Evolutionary conservation across 257 asterid genomes (phyloP).

Genomic region (Solanum neorickii): DNA sequence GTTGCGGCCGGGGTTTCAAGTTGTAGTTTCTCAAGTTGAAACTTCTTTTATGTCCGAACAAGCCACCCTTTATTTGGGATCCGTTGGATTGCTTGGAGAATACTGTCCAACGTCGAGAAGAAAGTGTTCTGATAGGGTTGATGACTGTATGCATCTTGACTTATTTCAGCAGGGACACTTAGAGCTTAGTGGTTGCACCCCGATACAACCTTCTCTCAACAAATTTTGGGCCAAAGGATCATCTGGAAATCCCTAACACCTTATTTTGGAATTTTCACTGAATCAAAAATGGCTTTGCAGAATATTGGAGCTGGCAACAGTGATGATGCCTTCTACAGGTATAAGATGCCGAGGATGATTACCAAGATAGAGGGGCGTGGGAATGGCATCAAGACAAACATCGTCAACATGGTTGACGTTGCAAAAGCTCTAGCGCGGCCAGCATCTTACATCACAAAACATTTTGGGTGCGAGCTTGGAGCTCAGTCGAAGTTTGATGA

Average conservation of each 20-base stretch:
- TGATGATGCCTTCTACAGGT: constrained; percentile 41
- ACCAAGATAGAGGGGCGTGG: constrained; percentile 39
- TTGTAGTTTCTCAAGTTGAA: background rate
- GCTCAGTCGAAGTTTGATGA: constrained; percentile 41
- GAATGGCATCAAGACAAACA: constrained; percentile 33
- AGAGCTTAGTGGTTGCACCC: constrained; percentile 11
- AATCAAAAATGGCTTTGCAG: constrained; percentile 19
- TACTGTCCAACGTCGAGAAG: constrained; percentile 25
- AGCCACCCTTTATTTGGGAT: constrained; percentile 14
- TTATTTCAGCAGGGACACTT: constrained; percentile 1
- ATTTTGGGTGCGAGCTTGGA: constrained; percentile 35
- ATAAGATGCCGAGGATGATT: constrained; percentile 39
- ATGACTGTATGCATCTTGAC: constrained; percentile 26
- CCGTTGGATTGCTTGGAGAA: constrained; percentile 31
- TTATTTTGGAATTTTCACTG: background rate
- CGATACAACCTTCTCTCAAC: constrained; percentile 2
- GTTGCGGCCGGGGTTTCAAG: background rate
- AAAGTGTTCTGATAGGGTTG: constrained; percentile 9
- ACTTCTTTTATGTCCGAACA: constrained; percentile 29
- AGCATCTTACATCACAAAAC: constrained; percentile 25
- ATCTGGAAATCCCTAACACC: background rate
- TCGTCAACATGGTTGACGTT: constrained; percentile 33
- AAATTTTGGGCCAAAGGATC: constrained; percentile 6
- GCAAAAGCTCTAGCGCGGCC: constrained; percentile 39
- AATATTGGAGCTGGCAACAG: constrained; percentile 35